Percentiles rank a stretch among this genome's conserved stretches.
Evolutionary conservation across 192 early-diverging fungal species (phyloP).

Genomic region (Backusella luteola): DNA sequence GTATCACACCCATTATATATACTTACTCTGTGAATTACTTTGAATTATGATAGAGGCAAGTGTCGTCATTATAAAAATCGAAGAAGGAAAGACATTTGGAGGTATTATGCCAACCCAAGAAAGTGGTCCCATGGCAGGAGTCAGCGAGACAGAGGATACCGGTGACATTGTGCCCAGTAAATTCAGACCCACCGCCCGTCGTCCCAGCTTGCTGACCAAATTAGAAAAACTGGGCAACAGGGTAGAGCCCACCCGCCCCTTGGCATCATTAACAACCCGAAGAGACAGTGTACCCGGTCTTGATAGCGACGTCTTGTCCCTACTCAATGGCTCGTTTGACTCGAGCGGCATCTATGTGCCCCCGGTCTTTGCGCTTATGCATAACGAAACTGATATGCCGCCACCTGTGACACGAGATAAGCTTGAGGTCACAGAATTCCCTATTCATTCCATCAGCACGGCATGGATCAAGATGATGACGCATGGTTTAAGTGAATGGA

Average conservation of each 20-base stretch:
- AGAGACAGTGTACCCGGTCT: neutral
- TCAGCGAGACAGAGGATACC: neutral
- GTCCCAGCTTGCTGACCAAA: neutral
- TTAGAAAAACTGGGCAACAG: neutral
- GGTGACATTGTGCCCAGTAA: constrained; percentile 1
- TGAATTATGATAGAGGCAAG: neutral
- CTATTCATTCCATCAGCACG: constrained; percentile 48
- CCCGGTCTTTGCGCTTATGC: constrained; percentile 36
- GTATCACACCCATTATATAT: too few relatives aligned
- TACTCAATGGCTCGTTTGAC: constrained; percentile 31
- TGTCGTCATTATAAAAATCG: constrained; percentile 14
- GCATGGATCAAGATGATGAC: constrained; percentile 71
- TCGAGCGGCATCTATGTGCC: constrained; percentile 52
- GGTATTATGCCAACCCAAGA: neutral
- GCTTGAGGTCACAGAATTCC: constrained; percentile 59
- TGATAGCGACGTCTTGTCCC: neutral
- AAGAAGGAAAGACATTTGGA: constrained; percentile 15
- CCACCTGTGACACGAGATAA: constrained; percentile 54
- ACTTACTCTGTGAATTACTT: too few relatives aligned
- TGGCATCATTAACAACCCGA: neutral
- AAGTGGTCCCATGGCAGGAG: neutral
- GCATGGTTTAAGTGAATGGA: constrained; percentile 63
- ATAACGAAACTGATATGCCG: constrained; percentile 57
- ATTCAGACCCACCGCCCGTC: neutral
- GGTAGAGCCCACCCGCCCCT: neutral